Base-by-base conservation (phyloP, 2,329 filamentous ascomycete species). In the Fusarium goolgardi region DNA sequence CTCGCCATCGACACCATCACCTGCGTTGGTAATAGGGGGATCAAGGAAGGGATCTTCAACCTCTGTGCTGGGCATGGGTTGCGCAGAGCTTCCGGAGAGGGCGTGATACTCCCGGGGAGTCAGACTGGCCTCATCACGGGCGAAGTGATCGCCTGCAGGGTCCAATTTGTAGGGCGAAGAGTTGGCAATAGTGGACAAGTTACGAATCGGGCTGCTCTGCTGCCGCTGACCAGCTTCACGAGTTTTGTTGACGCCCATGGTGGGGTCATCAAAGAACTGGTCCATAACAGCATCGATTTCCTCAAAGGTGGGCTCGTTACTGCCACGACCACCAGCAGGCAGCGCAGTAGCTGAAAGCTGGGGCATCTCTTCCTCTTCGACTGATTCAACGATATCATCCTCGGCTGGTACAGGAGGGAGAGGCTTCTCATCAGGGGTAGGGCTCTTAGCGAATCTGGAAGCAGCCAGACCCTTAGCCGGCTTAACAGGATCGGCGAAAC, bases 211-310 rank as follows among this genome's bases (percentile, higher is more conserved):
- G 46, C 70, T 74, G 23, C 32, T 55, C 13, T 67, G 69, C 52
- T 72, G 70, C 82, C 84, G 86, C 37, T 78, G 76, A 7, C 83
- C 78, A 20, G 82, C 77, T 45, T 84, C 81, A 16, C 82, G 77
- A 10, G 81, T 81, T 73, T 89, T 90, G 75, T 93, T 92, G 61
- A 93, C 87, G 15, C 92, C 92, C 76, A 91, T 87, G 52, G 90
- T 89, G 3, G 91, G 91, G 69, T 93, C 88, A 47, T 84, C 87
- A 60, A 90, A 86, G 72, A 97, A 86, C 63, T 96, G 91, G 68
- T 90, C 88, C 93, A 98, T 97, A 53, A 97, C 89, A 44, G 91
- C 93, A 81, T 97, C 94, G 73, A 97, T 94, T 75, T 97, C 94
- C 70, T 95, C 90, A 71, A 92, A 92, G 0, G 90, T 87, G 9